Evolutionary conservation across 306 rosid genomes (phyloP), one percentile per base, ranked within the genome.

Genomic region (Medicago ruthenica): DNA sequence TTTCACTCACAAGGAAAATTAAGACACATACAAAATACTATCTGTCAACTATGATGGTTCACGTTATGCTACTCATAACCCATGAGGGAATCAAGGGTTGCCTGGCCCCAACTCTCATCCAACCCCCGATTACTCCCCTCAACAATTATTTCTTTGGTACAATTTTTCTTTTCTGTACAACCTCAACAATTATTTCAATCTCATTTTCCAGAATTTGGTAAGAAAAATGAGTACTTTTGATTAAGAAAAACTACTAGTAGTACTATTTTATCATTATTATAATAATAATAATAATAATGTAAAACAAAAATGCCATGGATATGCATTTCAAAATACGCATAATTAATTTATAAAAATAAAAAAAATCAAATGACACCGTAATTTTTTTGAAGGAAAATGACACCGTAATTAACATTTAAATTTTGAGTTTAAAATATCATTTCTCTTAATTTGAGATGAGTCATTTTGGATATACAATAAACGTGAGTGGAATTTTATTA

Each of bases 41-140:
- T 67, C 83, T 84, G 85, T 86, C 84, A 81, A 81, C 81, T 85
- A 87, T 87, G 82, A 87, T 87, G 89, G 75, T 87, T 84, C 93
- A 86, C 92, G 86, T 83, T 91, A 81, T 86, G 72, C 86, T 71
- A 93, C 93, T 89, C 89, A 89, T 93, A 89, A 83, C 86, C 84
- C 93, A 81, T 83, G 90, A 84, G 88, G 71, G 45, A 61, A 37
- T 79, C 47, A 22, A 22, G 39, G 55, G 66, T 17, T 78, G 63
- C 73, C 82, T 76, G 85, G 76, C 79, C 89, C 87, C 82, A 74
- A 81, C 79, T 50, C 72, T 31, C 63, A 63, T 75, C 51, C 31
- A 31, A 69, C 57, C 69, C 71, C 18, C 42, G 39, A 68, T 71
- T 54, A 20, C 70, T 55, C 16, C 75, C 58, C 21, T 31, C 61